A percentile compares a stretch with the other conserved stretches of the same genome.
Evolutionary conservation across 2,329 filamentous ascomycete species (phyloP).

Genomic region (Byssothecium circinans): DNA sequence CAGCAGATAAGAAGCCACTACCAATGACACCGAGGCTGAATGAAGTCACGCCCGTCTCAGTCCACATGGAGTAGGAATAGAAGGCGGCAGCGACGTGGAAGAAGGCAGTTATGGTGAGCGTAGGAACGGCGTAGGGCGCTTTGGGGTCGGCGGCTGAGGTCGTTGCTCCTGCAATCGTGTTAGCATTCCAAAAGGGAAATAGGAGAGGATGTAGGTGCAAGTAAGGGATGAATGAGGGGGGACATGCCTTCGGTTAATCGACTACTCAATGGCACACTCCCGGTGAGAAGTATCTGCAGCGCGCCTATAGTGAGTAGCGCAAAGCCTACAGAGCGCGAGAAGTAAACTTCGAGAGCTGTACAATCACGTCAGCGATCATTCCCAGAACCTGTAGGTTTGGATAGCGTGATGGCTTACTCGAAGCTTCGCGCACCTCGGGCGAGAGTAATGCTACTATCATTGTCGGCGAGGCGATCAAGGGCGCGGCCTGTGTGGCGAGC

Average conservation of each 20-base stretch:
- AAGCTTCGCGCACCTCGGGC: conserved; percentile 58
- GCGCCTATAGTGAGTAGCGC: conserved; percentile 66
- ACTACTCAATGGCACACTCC: conserved; percentile 67
- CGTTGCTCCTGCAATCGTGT: conserved; percentile 34
- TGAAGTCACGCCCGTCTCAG: conserved; percentile 56
- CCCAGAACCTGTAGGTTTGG: background rate
- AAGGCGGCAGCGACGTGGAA: conserved; percentile 65
- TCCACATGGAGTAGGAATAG: conserved; percentile 66
- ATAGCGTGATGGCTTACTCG: conserved; percentile 46
- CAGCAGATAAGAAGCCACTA: conserved; percentile 58
- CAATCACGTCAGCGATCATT: conserved; percentile 1
- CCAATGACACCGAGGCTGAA: conserved; percentile 64
- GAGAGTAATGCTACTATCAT: conserved; percentile 63
- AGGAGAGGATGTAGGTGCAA: conserved; percentile 1
- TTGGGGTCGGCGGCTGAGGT: conserved; percentile 42
- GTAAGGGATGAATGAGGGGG: background rate
- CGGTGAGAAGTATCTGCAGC: conserved; percentile 69
- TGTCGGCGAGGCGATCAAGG: conserved; percentile 62
- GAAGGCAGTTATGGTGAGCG: conserved; percentile 64
- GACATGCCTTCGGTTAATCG: conserved; percentile 39
- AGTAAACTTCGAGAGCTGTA: conserved; percentile 70
- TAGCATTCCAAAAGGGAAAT: too few relatives aligned
- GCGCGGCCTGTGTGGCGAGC: conserved; percentile 50
- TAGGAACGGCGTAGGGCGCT: conserved; percentile 60
- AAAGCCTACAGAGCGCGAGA: conserved; percentile 71